phyloP scores from a whole-genome alignment of 2,329 filamentous ascomycete species.

The Sordariomycetes sp. region DNA sequence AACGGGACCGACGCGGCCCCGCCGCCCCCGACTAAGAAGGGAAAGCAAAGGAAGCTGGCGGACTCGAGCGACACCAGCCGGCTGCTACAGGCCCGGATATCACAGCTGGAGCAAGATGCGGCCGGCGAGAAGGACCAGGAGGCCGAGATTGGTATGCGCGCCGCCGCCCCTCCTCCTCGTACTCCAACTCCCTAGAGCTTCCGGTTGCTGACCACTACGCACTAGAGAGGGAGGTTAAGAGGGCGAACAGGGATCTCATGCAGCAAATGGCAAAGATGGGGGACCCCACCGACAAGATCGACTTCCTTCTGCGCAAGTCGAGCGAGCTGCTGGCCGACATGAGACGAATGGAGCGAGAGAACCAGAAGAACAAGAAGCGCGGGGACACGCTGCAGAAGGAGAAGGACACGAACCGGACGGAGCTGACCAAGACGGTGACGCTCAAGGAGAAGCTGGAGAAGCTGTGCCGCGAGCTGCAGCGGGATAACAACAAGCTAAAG shows the following conservation, averaged over 20 bases:
- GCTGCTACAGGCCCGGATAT: slow-evolving; percentile 83
- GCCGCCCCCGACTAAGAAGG: slow-evolving; percentile 49
- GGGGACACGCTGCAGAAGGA: slow-evolving; percentile 93
- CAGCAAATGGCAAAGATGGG: slow-evolving; percentile 76
- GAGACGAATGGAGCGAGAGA: slow-evolving; percentile 89
- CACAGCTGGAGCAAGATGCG: slow-evolving; percentile 85
- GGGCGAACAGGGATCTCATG: slow-evolving; percentile 81
- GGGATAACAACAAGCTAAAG: slow-evolving; percentile 98
- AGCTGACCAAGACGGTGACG: slow-evolving; percentile 78
- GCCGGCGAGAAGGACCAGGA: slow-evolving; percentile 93
- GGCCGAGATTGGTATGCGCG: slow-evolving; percentile 71
- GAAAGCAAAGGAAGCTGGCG: slow-evolving; percentile 70
- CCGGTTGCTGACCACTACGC: neutral
- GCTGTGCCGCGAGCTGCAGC: slow-evolving; percentile 82
- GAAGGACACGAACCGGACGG: slow-evolving; percentile 77
- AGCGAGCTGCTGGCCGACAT: slow-evolving; percentile 86
- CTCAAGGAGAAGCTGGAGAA: slow-evolving; percentile 97
- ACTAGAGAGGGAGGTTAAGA: slow-evolving; percentile 82
- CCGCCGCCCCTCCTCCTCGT: neutral
- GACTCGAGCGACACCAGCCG: slow-evolving; percentile 87
- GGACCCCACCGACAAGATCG: slow-evolving; percentile 80
- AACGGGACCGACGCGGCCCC: slow-evolving; percentile 1
- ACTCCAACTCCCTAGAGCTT: neutral
- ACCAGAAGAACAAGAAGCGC: slow-evolving; percentile 90
- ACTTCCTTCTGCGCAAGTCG: slow-evolving; percentile 80